phyloP scores from a whole-genome alignment of 2,329 filamentous ascomycete genomes.

The Stachybotrys elegans region DNA sequence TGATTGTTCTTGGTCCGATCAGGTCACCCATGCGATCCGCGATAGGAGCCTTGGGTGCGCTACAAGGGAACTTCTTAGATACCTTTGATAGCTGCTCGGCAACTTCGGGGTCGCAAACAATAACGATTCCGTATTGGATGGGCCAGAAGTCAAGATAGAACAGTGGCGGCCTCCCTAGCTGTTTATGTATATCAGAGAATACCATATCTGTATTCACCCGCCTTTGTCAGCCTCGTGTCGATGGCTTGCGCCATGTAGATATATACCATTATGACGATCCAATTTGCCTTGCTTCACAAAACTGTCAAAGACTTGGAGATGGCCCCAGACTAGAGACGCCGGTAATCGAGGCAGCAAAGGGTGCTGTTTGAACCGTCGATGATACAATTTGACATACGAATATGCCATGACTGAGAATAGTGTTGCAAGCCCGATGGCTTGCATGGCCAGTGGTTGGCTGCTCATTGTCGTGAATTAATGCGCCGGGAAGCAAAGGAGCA shows the following conservation, averaged over 20 bases:
- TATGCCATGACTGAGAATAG: too few relatives aligned
- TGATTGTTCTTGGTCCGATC: slow-evolving; percentile 13
- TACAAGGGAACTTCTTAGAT: slow-evolving; percentile 24
- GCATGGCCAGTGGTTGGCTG: too few relatives aligned
- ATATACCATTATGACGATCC: slow-evolving; percentile 22
- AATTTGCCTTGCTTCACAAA: background rate
- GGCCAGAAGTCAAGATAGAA: slow-evolving; percentile 30
- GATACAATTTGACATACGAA: background rate
- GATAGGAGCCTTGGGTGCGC: slow-evolving; percentile 25
- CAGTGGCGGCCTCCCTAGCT: slow-evolving; percentile 24
- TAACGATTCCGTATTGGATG: slow-evolving; percentile 21
- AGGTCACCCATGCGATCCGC: slow-evolving; percentile 18
- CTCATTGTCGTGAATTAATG: too few relatives aligned
- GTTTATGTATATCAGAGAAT: slow-evolving; percentile 16
- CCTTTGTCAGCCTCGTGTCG: too few relatives aligned
- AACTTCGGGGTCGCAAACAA: slow-evolving; percentile 25
- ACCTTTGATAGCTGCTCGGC: slow-evolving; percentile 32
- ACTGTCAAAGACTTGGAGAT: background rate
- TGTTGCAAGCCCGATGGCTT: too few relatives aligned
- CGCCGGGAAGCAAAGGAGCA: too few relatives aligned
- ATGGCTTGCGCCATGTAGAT: too few relatives aligned
- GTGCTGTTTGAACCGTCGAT: slow-evolving; percentile 1
- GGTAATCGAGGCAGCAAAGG: background rate
- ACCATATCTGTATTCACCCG: slow-evolving; percentile 6
- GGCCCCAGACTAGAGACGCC: background rate